These are phyloP conservation scores for Candida sanyaensis DNA, from an alignment of 1,139 yeast species.

Conservation along the genomic window DNA sequence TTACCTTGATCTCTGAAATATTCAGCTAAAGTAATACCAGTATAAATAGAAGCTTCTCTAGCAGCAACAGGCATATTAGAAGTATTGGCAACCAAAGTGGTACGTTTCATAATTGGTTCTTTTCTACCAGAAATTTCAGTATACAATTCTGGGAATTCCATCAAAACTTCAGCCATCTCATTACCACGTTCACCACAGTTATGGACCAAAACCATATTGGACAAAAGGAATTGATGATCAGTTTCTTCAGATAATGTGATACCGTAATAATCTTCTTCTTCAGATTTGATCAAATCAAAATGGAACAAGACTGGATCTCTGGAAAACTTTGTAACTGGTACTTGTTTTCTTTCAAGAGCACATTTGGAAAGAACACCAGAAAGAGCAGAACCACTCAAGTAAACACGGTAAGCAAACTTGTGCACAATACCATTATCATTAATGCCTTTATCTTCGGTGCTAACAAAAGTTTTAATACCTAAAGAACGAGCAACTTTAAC, in stretches of 20 bases:
- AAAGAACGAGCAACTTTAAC: constrained; percentile 38
- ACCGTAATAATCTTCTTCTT: constrained; percentile 38
- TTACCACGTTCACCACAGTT: constrained; percentile 90
- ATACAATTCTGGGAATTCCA: constrained; percentile 98
- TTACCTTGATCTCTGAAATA: constrained; percentile 99
- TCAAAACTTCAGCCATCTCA: constrained; percentile 98
- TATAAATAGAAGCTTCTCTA: constrained; percentile 98
- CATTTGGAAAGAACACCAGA: constrained; percentile 22
- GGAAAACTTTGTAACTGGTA: neutral
- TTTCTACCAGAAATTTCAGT: constrained; percentile 90
- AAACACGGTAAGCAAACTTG: constrained; percentile 13
- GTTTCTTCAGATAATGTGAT: constrained; percentile 35
- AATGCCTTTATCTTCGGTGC: constrained; percentile 10
- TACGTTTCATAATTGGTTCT: constrained; percentile 99
- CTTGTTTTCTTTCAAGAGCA: constrained; percentile 17
- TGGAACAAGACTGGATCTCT: constrained; percentile 10
- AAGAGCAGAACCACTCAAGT: constrained; percentile 19
- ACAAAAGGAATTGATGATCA: constrained; percentile 41
- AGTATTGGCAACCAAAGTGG: constrained; percentile 96
- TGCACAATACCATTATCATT: constrained; percentile 3
- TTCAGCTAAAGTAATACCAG: constrained; percentile 98
- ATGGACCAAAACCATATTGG: constrained; percentile 36
- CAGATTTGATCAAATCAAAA: constrained; percentile 25
- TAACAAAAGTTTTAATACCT: constrained; percentile 30
- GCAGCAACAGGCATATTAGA: constrained; percentile 99